These are phyloP conservation scores for Chrysoporthe austroafricana DNA, from an alignment of 2,329 filamentous ascomycete genomes.

Conservation along the genomic window DNA sequence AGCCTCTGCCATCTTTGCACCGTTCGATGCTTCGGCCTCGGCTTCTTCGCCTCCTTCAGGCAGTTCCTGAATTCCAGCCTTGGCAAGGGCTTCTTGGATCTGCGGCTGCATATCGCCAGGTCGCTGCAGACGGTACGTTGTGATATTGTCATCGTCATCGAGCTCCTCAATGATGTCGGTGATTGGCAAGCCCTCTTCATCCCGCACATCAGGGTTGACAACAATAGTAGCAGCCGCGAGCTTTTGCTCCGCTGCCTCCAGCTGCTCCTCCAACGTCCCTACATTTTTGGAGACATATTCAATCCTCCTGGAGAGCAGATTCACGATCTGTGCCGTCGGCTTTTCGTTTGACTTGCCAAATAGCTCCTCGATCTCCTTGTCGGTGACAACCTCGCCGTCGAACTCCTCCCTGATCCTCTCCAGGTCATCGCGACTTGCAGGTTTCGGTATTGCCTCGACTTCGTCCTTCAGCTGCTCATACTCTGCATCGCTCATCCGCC, in stretches of 20 bases:
- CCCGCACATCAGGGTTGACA: slow-evolving; percentile 62
- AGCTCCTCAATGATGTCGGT: slow-evolving; percentile 92
- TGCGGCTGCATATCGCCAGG: slow-evolving; percentile 70
- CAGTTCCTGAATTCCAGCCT: slow-evolving; percentile 66
- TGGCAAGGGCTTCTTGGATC: slow-evolving; percentile 73
- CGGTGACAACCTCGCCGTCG: slow-evolving; percentile 65
- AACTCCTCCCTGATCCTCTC: slow-evolving; percentile 61
- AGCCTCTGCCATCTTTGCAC: not conserved
- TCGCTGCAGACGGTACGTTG: slow-evolving; percentile 68
- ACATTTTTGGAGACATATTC: slow-evolving; percentile 91
- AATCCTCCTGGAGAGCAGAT: slow-evolving; percentile 72
- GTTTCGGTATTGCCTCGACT: slow-evolving; percentile 59
- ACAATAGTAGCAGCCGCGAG: slow-evolving; percentile 65
- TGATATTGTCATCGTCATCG: slow-evolving; percentile 85
- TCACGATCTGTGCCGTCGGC: slow-evolving; percentile 65
- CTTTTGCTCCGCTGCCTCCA: slow-evolving; percentile 70
- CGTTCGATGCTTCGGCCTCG: not conserved
- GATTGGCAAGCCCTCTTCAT: slow-evolving; percentile 75
- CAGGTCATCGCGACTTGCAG: slow-evolving; percentile 57
- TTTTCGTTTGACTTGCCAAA: slow-evolving; percentile 51
- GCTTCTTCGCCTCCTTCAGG: slow-evolving; percentile 23
- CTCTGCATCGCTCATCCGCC: slow-evolving; percentile 89
- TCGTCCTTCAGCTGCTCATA: slow-evolving; percentile 90
- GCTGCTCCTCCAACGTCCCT: slow-evolving; percentile 71
- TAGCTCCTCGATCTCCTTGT: slow-evolving; percentile 57